Conservation (phyloP, 495 filamentous ascomycete species). For the Hyaloscypha bicolor region DNA sequence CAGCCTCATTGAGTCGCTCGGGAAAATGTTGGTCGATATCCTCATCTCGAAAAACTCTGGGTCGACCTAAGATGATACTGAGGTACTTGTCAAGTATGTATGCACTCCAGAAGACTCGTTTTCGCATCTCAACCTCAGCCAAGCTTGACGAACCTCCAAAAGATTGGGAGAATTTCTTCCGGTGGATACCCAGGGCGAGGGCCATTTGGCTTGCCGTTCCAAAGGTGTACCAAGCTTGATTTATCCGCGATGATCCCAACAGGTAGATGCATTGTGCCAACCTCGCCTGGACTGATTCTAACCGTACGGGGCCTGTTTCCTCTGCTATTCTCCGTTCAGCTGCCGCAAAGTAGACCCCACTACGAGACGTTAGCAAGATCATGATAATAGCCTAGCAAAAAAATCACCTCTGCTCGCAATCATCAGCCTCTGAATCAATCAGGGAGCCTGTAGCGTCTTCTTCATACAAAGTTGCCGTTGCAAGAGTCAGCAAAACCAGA, state of each 20-base stretch:
- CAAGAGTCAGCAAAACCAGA: neutral
- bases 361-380: neutral
- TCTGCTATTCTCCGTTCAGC: conserved; percentile 37
- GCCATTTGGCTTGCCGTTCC: conserved; percentile 41
- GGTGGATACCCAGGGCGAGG: conserved; percentile 39
- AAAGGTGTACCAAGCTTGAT: conserved; percentile 43
- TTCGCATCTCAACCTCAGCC: conserved; percentile 28
- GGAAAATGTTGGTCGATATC: conserved; percentile 57
- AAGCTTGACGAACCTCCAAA: neutral
- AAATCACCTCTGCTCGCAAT: neutral
- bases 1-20: conserved; percentile 53
- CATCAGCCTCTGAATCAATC: neutral
- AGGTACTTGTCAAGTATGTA: conserved; percentile 60
- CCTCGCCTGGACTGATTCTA: conserved; percentile 42
- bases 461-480: neutral
- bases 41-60: conserved; percentile 53
- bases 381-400: neutral
- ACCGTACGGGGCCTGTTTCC: conserved; percentile 34
- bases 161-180: conserved; percentile 14
- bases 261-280: conserved; percentile 42
- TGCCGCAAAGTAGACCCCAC: conserved; percentile 33
- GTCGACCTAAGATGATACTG: conserved; percentile 55
- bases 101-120: conserved; percentile 59
- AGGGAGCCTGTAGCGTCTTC: neutral
- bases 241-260: conserved; percentile 38